These are phyloP conservation scores for Metschnikowia matae DNA, from an alignment of 805 yeast species.

Conservation along the genomic window DNA sequence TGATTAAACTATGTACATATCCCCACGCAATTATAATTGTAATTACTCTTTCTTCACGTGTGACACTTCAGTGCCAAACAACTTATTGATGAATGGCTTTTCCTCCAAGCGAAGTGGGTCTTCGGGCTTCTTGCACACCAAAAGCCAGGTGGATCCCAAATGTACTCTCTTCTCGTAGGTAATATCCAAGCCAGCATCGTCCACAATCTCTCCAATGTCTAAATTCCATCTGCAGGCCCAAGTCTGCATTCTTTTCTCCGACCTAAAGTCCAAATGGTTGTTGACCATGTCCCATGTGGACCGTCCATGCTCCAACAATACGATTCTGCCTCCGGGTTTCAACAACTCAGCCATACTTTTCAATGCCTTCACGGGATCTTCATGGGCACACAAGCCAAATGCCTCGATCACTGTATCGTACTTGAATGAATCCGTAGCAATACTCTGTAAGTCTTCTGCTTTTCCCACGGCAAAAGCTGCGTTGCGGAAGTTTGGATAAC, in stretches of 20 bases:
- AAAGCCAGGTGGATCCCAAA: slow-evolving; percentile 89
- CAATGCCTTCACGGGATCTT: slow-evolving; percentile 83
- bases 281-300: slow-evolving; percentile 77
- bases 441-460: slow-evolving; percentile 71
- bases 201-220: slow-evolving; percentile 84
- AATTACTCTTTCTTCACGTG: slow-evolving; percentile 21
- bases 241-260: slow-evolving; percentile 74
- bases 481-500: slow-evolving; percentile 60
- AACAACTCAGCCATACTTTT: slow-evolving; percentile 67
- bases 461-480: slow-evolving; percentile 88
- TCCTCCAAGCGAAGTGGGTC: slow-evolving; percentile 49
- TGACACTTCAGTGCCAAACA: slow-evolving; percentile 35
- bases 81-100: slow-evolving; percentile 38
- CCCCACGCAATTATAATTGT: not conserved
- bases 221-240: slow-evolving; percentile 99
- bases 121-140: slow-evolving; percentile 70
- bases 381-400: slow-evolving; percentile 93
- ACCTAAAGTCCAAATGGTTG: slow-evolving; percentile 73
- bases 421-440: slow-evolving; percentile 50
- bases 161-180: slow-evolving; percentile 78
- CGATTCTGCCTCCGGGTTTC: slow-evolving; percentile 86
- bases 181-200: slow-evolving; percentile 77
- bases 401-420: slow-evolving; percentile 93
- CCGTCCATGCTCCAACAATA: slow-evolving; percentile 89
- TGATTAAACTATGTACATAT: not conserved